A percentile compares a stretch with the other conserved stretches of the same genome.
Evolutionary conservation across 2,329 filamentous ascomycete species (phyloP).

Genomic region (Penicillium sp.): DNA sequence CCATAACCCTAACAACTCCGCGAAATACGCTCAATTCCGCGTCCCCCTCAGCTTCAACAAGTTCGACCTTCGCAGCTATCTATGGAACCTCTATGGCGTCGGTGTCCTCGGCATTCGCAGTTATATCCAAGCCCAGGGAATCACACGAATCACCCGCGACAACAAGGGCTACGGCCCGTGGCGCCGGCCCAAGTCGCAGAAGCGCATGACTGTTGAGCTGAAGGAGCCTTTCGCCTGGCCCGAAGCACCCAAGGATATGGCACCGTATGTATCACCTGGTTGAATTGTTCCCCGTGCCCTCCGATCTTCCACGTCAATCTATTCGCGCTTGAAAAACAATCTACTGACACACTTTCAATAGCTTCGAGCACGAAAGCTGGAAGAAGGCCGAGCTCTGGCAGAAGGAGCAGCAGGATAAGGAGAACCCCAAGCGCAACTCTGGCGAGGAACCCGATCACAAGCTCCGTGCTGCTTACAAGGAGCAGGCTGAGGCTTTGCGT

Average conservation of each 20-base stretch:
- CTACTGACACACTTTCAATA: constrained; percentile 29
- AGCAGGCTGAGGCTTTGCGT: constrained; percentile 66
- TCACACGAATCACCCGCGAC: constrained; percentile 49
- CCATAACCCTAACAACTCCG: constrained; percentile 69
- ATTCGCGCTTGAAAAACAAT: background rate
- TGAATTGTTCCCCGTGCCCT: background rate
- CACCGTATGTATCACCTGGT: constrained; percentile 50
- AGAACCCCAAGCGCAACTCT: constrained; percentile 38
- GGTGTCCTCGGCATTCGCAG: constrained; percentile 73
- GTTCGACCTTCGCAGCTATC: constrained; percentile 93
- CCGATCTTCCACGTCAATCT: background rate
- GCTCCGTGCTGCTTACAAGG: constrained; percentile 50
- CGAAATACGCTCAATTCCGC: constrained; percentile 83
- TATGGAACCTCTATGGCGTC: constrained; percentile 82
- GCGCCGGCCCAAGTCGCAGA: constrained; percentile 72
- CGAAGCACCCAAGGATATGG: constrained; percentile 62
- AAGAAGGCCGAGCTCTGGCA: constrained; percentile 52
- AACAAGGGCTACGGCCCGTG: constrained; percentile 55
- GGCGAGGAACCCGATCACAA: constrained; percentile 23
- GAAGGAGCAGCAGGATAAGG: constrained; percentile 33
- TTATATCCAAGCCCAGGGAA: constrained; percentile 71
- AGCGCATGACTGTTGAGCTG: constrained; percentile 95
- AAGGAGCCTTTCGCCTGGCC: constrained; percentile 88
- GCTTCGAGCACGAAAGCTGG: constrained; percentile 65
- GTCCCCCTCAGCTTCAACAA: constrained; percentile 94